A percentile compares a stretch with the other conserved stretches of the same genome.
phyloP scores from a whole-genome alignment of 208 protist genomes.

The Tritrichomonas musculus region DNA sequence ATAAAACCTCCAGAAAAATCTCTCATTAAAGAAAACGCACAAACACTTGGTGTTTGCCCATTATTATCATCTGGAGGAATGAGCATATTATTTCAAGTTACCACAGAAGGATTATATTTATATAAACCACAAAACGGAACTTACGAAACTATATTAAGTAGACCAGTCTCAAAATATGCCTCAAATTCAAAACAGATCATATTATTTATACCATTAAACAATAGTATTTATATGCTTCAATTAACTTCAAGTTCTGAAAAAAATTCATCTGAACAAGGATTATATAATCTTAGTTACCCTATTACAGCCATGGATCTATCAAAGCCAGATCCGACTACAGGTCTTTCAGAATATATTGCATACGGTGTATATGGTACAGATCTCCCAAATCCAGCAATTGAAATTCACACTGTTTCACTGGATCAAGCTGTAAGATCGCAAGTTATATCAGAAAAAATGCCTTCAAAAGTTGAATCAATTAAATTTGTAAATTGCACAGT shows the following conservation, averaged over 20 bases:
- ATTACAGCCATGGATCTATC: background rate
- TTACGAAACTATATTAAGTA: background rate
- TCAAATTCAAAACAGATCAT: background rate
- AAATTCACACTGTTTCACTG: background rate
- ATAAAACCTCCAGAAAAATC: background rate
- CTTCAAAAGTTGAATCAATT: background rate
- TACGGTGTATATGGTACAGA: background rate
- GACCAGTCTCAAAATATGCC: background rate
- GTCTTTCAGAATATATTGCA: background rate
- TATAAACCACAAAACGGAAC: background rate
- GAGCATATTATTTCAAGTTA: background rate
- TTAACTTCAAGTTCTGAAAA: background rate
- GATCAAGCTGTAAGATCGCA: background rate
- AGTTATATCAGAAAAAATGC: background rate
- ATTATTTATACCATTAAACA: background rate
- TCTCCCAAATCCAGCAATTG: background rate
- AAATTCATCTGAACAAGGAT: background rate
- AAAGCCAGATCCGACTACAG: background rate
- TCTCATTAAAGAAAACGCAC: background rate
- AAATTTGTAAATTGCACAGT: background rate
- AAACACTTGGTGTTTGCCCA: background rate
- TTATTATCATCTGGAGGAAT: background rate
- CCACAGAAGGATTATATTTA: background rate
- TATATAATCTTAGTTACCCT: background rate
- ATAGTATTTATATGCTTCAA: background rate